These are phyloP conservation scores for Naganishia liquefaciens DNA, from an alignment of 1,284 basidiomycete species.

Conservation along the genomic window DNA sequence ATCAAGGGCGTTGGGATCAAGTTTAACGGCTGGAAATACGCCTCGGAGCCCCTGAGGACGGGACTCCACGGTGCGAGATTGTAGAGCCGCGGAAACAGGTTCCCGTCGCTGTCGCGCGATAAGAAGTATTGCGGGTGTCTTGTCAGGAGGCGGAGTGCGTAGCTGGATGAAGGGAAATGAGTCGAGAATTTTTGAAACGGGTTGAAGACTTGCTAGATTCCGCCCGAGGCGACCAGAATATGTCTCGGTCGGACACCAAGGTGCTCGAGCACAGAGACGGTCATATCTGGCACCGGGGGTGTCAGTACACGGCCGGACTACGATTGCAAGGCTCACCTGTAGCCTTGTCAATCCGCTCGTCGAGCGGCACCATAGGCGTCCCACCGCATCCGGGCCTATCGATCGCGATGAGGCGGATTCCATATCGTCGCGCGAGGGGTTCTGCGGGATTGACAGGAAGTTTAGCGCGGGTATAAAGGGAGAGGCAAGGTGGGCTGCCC, in stretches of 20 bases:
- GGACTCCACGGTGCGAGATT: constrained; percentile 51
- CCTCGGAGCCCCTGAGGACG: constrained; percentile 40
- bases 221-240: constrained; percentile 46
- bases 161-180: constrained; percentile 35
- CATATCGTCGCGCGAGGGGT: constrained; percentile 43
- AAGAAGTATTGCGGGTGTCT: constrained; percentile 40
- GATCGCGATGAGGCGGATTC: constrained; percentile 46
- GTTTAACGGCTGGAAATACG: constrained; percentile 45
- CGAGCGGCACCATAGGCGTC: constrained; percentile 42
- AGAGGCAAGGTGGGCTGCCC: too few relatives aligned
- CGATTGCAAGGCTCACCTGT: constrained; percentile 38
- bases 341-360: constrained; percentile 41
- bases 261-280: constrained; percentile 47
- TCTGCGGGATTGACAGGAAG: constrained; percentile 36
- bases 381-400: constrained; percentile 50
- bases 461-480: too few relatives aligned
- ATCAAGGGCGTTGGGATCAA: constrained; percentile 49
- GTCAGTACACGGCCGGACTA: too few relatives aligned
- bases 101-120: constrained; percentile 32
- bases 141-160: constrained; percentile 45
- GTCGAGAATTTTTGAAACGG: background rate
- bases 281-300: constrained; percentile 42
- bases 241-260: constrained; percentile 43
- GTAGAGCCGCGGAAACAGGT: constrained; percentile 43
- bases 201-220: constrained; percentile 44